These are phyloP conservation scores for Salvia miltiorrhiza DNA, from an alignment of 257 asterid genomes.

Conservation along the genomic window DNA sequence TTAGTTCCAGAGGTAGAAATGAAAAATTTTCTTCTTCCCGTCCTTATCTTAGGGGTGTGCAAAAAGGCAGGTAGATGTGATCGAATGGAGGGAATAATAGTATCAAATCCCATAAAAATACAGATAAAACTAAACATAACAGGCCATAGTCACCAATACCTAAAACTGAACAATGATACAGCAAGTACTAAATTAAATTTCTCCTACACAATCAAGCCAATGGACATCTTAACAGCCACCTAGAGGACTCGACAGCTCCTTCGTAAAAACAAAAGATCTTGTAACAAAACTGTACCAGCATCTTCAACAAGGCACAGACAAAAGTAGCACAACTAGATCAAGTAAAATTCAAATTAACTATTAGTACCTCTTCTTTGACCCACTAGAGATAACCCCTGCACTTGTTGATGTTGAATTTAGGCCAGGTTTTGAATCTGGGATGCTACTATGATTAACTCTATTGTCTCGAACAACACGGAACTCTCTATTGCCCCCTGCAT, in stretches of 20 bases:
- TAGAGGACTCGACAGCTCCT: neutral
- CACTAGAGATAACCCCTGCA: constrained; percentile 37
- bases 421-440: constrained; percentile 47
- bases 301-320: neutral
- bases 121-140: neutral
- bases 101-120: neutral
- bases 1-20: neutral
- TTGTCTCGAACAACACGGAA: constrained; percentile 94
- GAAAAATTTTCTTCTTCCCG: neutral
- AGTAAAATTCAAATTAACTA: neutral
- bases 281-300: constrained; percentile 7
- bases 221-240: neutral
- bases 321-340: neutral
- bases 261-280: neutral
- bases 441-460: constrained; percentile 58
- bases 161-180: neutral
- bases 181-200: neutral
- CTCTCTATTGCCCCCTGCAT: constrained; percentile 66
- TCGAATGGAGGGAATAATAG: neutral
- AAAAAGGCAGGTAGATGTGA: too few relatives aligned
- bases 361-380: constrained; percentile 44
- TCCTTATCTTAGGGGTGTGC: neutral
- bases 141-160: neutral
- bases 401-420: constrained; percentile 43
- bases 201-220: neutral